Conservation (phyloP, 441 rosid species). For the Pelargonium fulgidum region DNA sequence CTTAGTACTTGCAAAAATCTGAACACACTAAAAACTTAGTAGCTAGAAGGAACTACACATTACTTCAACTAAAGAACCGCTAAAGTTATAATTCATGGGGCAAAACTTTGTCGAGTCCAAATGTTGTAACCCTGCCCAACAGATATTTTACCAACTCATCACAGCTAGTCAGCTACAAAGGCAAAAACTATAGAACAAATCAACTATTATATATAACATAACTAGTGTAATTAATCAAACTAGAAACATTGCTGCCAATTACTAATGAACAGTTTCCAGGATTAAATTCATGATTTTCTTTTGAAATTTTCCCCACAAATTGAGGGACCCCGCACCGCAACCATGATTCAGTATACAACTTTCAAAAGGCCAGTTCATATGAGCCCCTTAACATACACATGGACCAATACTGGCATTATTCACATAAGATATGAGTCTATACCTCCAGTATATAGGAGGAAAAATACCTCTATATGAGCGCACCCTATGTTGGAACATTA, state of each 20-base stretch:
- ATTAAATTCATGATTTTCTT: too few species aligned
- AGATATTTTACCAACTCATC: too few species aligned
- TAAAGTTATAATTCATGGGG: not conserved
- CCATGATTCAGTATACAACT: not conserved
- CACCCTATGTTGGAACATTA: constrained; percentile 88
- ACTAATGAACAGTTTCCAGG: too few species aligned
- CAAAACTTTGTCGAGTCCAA: not conserved
- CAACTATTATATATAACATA: not conserved
- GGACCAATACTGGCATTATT: not conserved
- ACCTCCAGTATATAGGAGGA: not conserved
- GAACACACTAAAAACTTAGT: too few species aligned
- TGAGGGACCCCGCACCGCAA: too few species aligned
- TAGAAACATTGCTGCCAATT: not conserved
- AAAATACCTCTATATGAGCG: constrained; percentile 78
- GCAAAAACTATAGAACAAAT: not conserved
- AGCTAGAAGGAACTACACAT: not conserved
- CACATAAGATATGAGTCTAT: too few species aligned
- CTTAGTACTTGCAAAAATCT: too few species aligned
- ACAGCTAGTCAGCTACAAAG: not conserved
- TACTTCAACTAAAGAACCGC: not conserved
- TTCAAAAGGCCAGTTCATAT: not conserved
- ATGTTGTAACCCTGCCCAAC: not conserved
- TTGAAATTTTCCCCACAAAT: too few species aligned
- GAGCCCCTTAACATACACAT: not conserved
- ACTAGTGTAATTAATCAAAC: not conserved